Conservation (phyloP, 78 protist species). For the Dictyostelium discoideum region dicty_2.7 NC_007088.5:2461001-2461500, state of each 20-base stretch:
- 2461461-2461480: neutral
- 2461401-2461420: neutral
- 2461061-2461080: too few relatives aligned
- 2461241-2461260: too few relatives aligned
- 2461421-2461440: neutral
- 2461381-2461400: neutral
- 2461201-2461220: neutral
- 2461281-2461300: neutral
- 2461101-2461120: too few relatives aligned
- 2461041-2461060: too few relatives aligned
- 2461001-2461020: too few relatives aligned
- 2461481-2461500: neutral
- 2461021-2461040: too few relatives aligned
- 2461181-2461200: too few relatives aligned
- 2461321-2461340: neutral
- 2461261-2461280: neutral
- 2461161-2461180: too few relatives aligned
- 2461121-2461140: too few relatives aligned
- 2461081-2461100: too few relatives aligned
- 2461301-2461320: neutral
- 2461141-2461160: too few relatives aligned
- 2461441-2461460: neutral
- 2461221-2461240: neutral
- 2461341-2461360: neutral
- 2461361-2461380: neutral